These are phyloP conservation scores for Debaryomyces sp. DNA, from an alignment of 1,139 yeast genomes.

Conservation along the genomic window DNA sequence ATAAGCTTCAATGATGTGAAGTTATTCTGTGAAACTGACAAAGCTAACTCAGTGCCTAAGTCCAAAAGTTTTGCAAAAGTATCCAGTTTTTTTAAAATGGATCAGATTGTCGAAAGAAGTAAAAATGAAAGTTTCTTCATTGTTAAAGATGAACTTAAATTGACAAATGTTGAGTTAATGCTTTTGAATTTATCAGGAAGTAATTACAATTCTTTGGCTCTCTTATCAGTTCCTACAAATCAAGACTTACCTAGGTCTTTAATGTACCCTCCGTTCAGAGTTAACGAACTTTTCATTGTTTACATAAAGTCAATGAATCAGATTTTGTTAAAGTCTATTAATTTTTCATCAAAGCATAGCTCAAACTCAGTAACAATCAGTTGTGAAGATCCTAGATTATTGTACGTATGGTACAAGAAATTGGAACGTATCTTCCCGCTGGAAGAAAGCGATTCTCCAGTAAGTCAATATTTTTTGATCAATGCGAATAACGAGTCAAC, in stretches of 20 bases:
- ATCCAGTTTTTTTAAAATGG: slow-evolving; percentile 42
- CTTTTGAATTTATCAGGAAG: slow-evolving; percentile 32
- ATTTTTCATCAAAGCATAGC: slow-evolving; percentile 19
- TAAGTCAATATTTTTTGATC: slow-evolving; percentile 25
- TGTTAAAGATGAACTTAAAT: not conserved
- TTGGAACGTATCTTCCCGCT: slow-evolving; percentile 35
- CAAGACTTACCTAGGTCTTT: slow-evolving; percentile 29
- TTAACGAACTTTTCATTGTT: slow-evolving; percentile 30
- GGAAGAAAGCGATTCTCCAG: slow-evolving; percentile 28
- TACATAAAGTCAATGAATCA: slow-evolving; percentile 22
- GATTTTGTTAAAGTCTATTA: slow-evolving; percentile 30
- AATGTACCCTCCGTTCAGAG: slow-evolving; percentile 47
- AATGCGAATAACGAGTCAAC: slow-evolving; percentile 20
- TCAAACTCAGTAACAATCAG: slow-evolving; percentile 13
- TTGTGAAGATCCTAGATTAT: slow-evolving; percentile 21
- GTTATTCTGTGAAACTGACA: slow-evolving; percentile 24
- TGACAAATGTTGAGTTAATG: slow-evolving; percentile 29
- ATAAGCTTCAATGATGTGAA: slow-evolving; percentile 41
- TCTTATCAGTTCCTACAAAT: slow-evolving; percentile 25
- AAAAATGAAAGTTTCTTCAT: slow-evolving; percentile 24
- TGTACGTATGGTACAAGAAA: slow-evolving; percentile 31
- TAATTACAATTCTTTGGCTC: slow-evolving; percentile 40
- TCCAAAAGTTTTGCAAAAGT: slow-evolving; percentile 23
- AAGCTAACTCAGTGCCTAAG: slow-evolving; percentile 4
- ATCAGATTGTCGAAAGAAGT: slow-evolving; percentile 41